phyloP scores from a whole-genome alignment of 2,329 filamentous ascomycete species.

The Camptophora hylomeconis region DNA sequence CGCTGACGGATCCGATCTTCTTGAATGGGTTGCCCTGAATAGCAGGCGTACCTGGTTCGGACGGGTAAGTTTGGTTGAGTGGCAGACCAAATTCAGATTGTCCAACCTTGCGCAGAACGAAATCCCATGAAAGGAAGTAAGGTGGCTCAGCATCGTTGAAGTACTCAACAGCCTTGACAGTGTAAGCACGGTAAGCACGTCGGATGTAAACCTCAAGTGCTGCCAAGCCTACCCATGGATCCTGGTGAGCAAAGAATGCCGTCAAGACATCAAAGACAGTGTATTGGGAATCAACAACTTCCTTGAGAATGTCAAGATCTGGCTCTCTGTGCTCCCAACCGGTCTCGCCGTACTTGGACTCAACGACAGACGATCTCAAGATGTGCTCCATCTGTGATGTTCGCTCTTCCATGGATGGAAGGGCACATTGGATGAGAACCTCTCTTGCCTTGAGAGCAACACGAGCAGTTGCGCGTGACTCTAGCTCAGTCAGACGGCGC shows the following conservation, averaged over 20 bases:
- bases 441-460: slow-evolving; percentile 94
- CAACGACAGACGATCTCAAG: slow-evolving; percentile 82
- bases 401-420: slow-evolving; percentile 91
- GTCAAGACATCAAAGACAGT: slow-evolving; percentile 94
- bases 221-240: slow-evolving; percentile 86
- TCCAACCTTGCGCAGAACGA: slow-evolving; percentile 83
- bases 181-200: slow-evolving; percentile 91
- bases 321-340: slow-evolving; percentile 95
- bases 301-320: slow-evolving; percentile 80
- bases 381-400: slow-evolving; percentile 98
- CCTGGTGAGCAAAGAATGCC: slow-evolving; percentile 86
- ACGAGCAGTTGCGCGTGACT: slow-evolving; percentile 78
- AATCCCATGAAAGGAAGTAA: slow-evolving; percentile 87
- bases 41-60: slow-evolving; percentile 65
- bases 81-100: slow-evolving; percentile 81
- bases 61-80: slow-evolving; percentile 65
- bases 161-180: slow-evolving; percentile 79
- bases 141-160: slow-evolving; percentile 61
- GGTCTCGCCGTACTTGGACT: slow-evolving; percentile 94
- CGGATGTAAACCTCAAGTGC: slow-evolving; percentile 93
- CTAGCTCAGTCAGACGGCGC: slow-evolving; percentile 78
- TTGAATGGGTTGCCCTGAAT: slow-evolving; percentile 53
- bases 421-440: slow-evolving; percentile 89
- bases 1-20: slow-evolving; percentile 86
- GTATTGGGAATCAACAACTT: slow-evolving; percentile 97